Evolutionary conservation across 2,329 filamentous ascomycete species (phyloP).

Genomic region (Rugonectria rugulosa): DNA sequence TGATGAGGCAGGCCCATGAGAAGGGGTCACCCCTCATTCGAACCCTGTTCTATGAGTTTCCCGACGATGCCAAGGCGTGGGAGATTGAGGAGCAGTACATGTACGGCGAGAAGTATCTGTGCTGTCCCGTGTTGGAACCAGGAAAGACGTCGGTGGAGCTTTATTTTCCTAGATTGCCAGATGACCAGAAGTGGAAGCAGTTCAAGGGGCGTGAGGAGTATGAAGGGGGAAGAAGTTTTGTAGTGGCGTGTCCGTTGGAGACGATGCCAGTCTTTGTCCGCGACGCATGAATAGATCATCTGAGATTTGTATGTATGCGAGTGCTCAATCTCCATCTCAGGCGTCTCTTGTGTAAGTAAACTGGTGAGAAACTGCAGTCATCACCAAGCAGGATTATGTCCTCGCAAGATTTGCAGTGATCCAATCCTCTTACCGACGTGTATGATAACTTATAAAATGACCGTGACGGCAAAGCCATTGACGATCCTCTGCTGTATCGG

Average conservation of each 20-base stretch:
- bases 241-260: slow-evolving; percentile 19
- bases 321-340: no score
- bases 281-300: background rate
- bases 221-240: slow-evolving; percentile 4
- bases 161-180: slow-evolving; percentile 19
- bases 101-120: slow-evolving; percentile 54
- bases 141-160: slow-evolving; percentile 6
- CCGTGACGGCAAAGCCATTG: no score
- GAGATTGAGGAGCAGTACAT: slow-evolving; percentile 68
- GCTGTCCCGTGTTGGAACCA: slow-evolving; percentile 16
- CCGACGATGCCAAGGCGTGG: slow-evolving; percentile 61
- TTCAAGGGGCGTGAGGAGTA: slow-evolving; percentile 14
- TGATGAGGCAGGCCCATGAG: slow-evolving; percentile 68
- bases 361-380: no score
- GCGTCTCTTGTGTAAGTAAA: no score
- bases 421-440: no score
- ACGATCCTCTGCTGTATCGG: no score
- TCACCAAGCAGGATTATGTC: no score
- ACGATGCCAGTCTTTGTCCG: slow-evolving; percentile 25
- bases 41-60: slow-evolving; percentile 70
- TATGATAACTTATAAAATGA: no score
- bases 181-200: slow-evolving; percentile 14
- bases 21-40: slow-evolving; percentile 69
- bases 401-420: no score
- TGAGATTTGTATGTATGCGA: no score